A percentile compares a stretch with the other conserved stretches of the same genome.
These are phyloP conservation scores for Chlorella vulgaris DNA, from an alignment of 139 green algal genomes.

Conservation along the genomic window DNA sequence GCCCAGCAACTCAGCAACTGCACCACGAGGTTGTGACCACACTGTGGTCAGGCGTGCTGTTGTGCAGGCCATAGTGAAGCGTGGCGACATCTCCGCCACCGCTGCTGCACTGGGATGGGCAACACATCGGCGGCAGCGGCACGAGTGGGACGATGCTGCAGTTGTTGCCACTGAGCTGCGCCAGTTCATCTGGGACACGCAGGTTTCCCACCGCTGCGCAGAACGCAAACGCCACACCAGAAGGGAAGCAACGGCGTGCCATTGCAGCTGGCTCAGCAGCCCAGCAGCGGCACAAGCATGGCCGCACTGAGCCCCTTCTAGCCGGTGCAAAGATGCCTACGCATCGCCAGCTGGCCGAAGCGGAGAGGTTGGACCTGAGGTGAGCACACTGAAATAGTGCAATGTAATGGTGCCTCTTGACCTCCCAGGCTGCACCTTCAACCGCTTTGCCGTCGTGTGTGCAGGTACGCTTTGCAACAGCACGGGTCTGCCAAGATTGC, in stretches of 20 bases:
- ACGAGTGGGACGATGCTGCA: neutral
- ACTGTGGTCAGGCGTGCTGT: neutral
- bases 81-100: conserved; percentile 3
- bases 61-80: conserved; percentile 26
- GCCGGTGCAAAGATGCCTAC: conserved; percentile 25
- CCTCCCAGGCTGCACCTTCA: too few species aligned
- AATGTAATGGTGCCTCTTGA: neutral
- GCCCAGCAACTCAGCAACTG: too few species aligned
- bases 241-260: neutral
- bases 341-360: conserved; percentile 23
- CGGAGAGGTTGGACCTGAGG: conserved; percentile 37
- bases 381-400: neutral
- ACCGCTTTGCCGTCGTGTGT: neutral
- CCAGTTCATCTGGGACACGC: neutral
- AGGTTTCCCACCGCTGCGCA: neutral
- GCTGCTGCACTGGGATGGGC: neutral
- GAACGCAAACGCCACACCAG: neutral
- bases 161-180: conserved; percentile 15
- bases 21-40: neutral
- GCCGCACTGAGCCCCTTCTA: neutral
- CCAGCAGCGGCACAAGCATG: neutral
- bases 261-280: neutral
- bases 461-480: conserved; percentile 38
- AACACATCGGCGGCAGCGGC: neutral
- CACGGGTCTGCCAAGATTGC: conserved; percentile 31